A percentile compares a stretch with the other conserved stretches of the same genome.
phyloP scores from a whole-genome alignment of 306 rosid species.

The Trichosanthes truncata region DNA sequence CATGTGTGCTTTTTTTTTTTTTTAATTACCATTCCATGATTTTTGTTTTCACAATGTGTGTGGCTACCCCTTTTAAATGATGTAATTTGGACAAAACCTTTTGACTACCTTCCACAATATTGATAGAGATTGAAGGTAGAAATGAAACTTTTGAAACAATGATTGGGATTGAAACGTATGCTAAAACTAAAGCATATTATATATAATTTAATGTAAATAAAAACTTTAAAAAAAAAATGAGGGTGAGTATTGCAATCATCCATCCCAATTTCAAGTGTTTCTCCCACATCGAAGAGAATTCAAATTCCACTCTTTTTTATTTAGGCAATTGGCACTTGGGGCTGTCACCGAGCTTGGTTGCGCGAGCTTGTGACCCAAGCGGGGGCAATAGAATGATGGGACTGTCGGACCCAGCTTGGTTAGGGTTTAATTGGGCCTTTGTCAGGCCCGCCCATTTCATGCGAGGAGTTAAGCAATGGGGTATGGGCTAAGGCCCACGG shows the following conservation, averaged over 20 bases:
- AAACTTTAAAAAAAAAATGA: not conserved
- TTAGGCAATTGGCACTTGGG: rapidly evolving
- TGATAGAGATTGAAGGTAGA: no score
- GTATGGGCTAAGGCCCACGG: not conserved
- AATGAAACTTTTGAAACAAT: no score
- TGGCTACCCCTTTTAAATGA: no score
- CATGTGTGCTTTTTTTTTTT: no score
- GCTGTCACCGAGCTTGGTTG: not conserved
- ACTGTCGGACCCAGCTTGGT: not conserved
- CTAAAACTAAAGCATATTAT: no score
- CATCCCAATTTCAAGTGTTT: not conserved
- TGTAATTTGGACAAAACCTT: no score
- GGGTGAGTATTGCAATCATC: not conserved
- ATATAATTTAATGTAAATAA: no score
- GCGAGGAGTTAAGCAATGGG: not conserved
- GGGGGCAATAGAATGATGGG: not conserved
- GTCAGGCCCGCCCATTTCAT: not conserved
- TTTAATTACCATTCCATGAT: no score
- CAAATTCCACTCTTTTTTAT: rapidly evolving
- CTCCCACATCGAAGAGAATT: not conserved
- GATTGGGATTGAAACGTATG: no score
- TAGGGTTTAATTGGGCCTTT: rapidly evolving
- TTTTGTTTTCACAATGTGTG: no score
- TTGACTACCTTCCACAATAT: no score
- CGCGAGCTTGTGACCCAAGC: not conserved